Evolutionary conservation across 108 stramenopile species (phyloP).

Genomic region (Conticribra guillardii): DNA sequence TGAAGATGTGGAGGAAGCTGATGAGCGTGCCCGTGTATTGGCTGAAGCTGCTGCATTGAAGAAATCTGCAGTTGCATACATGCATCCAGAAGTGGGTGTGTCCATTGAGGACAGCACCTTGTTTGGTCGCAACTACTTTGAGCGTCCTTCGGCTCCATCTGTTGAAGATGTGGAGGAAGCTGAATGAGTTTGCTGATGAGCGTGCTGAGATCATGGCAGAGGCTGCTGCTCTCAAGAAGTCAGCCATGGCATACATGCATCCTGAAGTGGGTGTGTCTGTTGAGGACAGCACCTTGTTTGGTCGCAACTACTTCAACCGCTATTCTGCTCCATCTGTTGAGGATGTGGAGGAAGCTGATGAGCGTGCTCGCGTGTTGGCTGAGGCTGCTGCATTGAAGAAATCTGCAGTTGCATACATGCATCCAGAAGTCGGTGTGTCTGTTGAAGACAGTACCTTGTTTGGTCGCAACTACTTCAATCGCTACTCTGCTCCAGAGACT

Average conservation of each 20-base stretch:
- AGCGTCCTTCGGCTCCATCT: slow-evolving; percentile 14
- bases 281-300: slow-evolving; percentile 7
- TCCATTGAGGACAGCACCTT: neutral
- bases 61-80: slow-evolving; percentile 27
- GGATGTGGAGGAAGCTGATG: slow-evolving; percentile 54
- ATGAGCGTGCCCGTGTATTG: slow-evolving; percentile 33
- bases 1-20: slow-evolving; percentile 51
- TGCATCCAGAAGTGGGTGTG: slow-evolving; percentile 25
- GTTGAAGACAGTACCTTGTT: neutral
- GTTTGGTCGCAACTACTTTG: slow-evolving; percentile 43
- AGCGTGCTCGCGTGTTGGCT: slow-evolving; percentile 23
- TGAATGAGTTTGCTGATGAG: slow-evolving; percentile 47
- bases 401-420: slow-evolving; percentile 24
- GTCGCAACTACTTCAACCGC: slow-evolving; percentile 41
- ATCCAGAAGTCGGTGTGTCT: slow-evolving; percentile 18
- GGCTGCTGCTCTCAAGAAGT: slow-evolving; percentile 32
- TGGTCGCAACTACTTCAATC: slow-evolving; percentile 41
- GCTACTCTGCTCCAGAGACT: slow-evolving; percentile 11
- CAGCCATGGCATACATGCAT: slow-evolving; percentile 27
- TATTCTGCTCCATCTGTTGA: slow-evolving; percentile 12
- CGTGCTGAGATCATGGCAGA: slow-evolving; percentile 29
- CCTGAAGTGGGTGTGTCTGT: slow-evolving; percentile 11
- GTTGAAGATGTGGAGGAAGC: slow-evolving; percentile 46
- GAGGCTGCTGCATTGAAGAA: slow-evolving; percentile 36
- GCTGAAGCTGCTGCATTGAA: slow-evolving; percentile 31